Conservation (phyloP, 805 yeast species). For the Candida takata region DNA sequence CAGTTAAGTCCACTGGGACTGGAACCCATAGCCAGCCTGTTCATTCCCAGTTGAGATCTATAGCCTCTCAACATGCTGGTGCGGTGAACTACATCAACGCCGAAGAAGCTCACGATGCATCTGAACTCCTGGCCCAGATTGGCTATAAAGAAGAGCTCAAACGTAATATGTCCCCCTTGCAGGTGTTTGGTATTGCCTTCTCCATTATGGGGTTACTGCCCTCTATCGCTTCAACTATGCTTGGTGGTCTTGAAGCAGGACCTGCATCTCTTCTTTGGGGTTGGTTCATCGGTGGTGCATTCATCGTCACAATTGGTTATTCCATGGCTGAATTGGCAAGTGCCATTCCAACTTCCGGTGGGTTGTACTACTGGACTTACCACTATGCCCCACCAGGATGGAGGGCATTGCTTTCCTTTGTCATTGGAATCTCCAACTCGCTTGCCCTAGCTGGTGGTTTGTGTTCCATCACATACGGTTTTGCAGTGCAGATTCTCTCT, state of each 20-base stretch:
- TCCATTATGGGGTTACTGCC: constrained; percentile 61
- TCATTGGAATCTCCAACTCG: constrained; percentile 58
- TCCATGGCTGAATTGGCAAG: constrained; percentile 55
- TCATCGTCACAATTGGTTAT: constrained; percentile 48
- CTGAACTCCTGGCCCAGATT: constrained; percentile 25
- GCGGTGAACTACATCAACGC: constrained; percentile 19
- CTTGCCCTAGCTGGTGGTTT: constrained; percentile 55
- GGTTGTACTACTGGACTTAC: constrained; percentile 56
- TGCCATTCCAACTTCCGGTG: constrained; percentile 67
- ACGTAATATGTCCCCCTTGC: constrained; percentile 49
- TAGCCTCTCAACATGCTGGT: constrained; percentile 9
- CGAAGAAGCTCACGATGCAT: constrained; percentile 8
- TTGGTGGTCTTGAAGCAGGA: constrained; percentile 47
- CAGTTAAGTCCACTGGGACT: neutral
- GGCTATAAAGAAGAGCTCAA: constrained; percentile 62
- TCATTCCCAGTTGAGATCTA: constrained; percentile 4
- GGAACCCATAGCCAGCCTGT: constrained; percentile 1
- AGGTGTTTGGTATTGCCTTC: constrained; percentile 61
- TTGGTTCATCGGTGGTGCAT: constrained; percentile 51
- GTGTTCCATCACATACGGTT: constrained; percentile 60
- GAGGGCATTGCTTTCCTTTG: constrained; percentile 43
- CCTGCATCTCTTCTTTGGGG: constrained; percentile 58
- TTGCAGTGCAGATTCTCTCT: constrained; percentile 46
- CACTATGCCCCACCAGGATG: constrained; percentile 48
- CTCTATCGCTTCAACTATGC: constrained; percentile 46